Conservation (phyloP, 2,329 filamentous ascomycete genomes). For the Neopestalotiopsis clavispora region DNA sequence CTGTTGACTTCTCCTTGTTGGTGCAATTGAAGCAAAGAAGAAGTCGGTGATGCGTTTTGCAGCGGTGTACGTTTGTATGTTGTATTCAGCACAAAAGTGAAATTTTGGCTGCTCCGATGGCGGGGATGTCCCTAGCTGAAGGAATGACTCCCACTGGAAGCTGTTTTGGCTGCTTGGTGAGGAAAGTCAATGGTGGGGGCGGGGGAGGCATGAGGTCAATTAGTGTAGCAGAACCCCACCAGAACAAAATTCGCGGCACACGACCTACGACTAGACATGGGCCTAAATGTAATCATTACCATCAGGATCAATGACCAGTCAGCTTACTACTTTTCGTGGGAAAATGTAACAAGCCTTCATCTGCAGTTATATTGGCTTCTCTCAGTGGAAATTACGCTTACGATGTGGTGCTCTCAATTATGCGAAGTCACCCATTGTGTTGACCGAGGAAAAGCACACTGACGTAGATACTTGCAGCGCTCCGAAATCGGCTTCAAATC, state of each 20-base stretch:
- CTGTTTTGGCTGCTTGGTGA: not conserved
- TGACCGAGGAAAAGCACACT: not conserved
- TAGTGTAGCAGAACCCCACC: not conserved
- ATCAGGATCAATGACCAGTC: not conserved
- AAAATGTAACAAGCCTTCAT: not conserved
- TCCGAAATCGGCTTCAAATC: not conserved
- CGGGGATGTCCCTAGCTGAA: not conserved
- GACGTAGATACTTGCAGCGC: not conserved
- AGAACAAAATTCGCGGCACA: not conserved
- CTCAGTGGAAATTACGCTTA: not conserved
- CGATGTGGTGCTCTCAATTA: not conserved
- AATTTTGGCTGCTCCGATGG: conserved; percentile 13
- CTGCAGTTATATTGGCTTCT: not conserved
- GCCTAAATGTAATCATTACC: not conserved
- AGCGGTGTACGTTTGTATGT: not conserved
- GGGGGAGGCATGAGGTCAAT: conserved; percentile 12
- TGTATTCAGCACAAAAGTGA: conserved; percentile 3
- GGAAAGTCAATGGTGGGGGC: conserved; percentile 4
- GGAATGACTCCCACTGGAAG: conserved; percentile 2
- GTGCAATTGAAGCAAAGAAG: conserved; percentile 25
- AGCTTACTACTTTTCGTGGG: not conserved
- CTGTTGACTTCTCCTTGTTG: not conserved
- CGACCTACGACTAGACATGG: too few relatives aligned
- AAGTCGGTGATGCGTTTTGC: conserved; percentile 15
- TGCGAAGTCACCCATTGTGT: not conserved